Percentiles rank a stretch among this genome's conserved stretches.
Evolutionary conservation across 1,284 basidiomycete species (phyloP).

Genomic region (Apiotrichum sp.): DNA sequence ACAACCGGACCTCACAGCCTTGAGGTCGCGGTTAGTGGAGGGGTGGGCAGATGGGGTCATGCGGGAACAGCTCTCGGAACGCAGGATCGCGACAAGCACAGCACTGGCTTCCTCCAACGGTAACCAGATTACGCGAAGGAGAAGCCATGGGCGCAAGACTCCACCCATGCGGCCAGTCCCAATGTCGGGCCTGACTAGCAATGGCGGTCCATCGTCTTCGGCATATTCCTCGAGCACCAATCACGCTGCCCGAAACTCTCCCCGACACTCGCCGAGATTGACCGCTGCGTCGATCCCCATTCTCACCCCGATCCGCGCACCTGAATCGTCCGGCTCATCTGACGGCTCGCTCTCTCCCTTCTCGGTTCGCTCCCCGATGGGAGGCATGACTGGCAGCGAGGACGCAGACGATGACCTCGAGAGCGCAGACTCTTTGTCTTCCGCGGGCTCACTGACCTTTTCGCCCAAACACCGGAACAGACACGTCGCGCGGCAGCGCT

Average conservation of each 20-base stretch:
- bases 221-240: too few species aligned
- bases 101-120: not conserved
- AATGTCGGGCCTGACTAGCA: not conserved
- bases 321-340: conserved; percentile 3
- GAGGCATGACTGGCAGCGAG: conserved; percentile 30
- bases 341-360: conserved; percentile 21
- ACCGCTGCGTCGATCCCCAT: conserved; percentile 15
- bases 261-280: conserved; percentile 10
- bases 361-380: conserved; percentile 10
- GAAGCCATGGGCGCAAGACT: conserved; percentile 20
- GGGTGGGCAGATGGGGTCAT: conserved; percentile 30
- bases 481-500: not conserved
- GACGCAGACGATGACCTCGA: conserved; percentile 42
- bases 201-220: too few species aligned
- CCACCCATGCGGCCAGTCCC: conserved; percentile 15
- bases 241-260: conserved; percentile 12
- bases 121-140: conserved; percentile 8
- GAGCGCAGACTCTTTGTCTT: conserved; percentile 26
- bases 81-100: not conserved
- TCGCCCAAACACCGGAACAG: conserved; percentile 22
- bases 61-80: conserved; percentile 16
- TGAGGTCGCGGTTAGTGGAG: conserved; percentile 29
- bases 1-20: conserved; percentile 36
- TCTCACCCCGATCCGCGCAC: conserved; percentile 13
- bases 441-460: conserved; percentile 34